Conservation (phyloP, 2,329 filamentous ascomycete species). For the Epicoccum nigrum region DNA sequence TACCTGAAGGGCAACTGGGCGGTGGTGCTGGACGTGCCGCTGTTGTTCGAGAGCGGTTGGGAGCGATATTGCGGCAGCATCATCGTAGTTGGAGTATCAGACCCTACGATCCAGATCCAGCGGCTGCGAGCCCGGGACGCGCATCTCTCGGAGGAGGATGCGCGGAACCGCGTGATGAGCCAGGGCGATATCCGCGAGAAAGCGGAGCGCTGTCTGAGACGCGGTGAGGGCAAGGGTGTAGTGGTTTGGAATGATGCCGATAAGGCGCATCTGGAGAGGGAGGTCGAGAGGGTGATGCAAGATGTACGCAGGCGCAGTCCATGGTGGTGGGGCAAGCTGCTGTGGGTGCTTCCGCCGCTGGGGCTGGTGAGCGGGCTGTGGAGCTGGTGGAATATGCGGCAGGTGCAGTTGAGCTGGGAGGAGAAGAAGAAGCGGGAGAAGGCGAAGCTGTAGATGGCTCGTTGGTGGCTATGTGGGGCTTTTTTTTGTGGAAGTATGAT, state of each 20-base stretch:
- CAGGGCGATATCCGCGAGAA: conserved; percentile 88
- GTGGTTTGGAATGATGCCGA: conserved; percentile 91
- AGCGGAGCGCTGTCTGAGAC: conserved; percentile 72
- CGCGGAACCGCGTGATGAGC: conserved; percentile 81
- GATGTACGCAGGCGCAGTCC: conserved; percentile 70
- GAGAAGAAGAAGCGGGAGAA: conserved; percentile 61
- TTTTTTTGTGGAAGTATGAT: conserved; percentile 12
- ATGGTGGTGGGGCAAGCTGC: conserved; percentile 80
- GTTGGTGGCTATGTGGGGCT: too few species aligned
- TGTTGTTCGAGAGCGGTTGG: conserved; percentile 87
- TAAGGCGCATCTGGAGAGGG: conserved; percentile 69
- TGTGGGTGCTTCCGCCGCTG: conserved; percentile 73
- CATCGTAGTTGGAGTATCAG: conserved; percentile 82
- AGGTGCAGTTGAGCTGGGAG: conserved; percentile 74
- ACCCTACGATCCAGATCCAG: conserved; percentile 81
- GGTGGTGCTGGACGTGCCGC: conserved; percentile 87
- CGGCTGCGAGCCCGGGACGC: conserved; percentile 76
- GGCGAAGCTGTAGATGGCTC: conserved; percentile 58
- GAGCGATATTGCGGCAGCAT: conserved; percentile 86
- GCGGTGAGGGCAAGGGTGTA: conserved; percentile 68
- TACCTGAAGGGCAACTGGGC: conserved; percentile 84
- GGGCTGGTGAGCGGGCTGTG: conserved; percentile 71
- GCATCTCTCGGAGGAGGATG: conserved; percentile 83
- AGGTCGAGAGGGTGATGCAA: conserved; percentile 70
- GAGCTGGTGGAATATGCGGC: conserved; percentile 74